Conservation (phyloP, 2,329 filamentous ascomycete genomes). For the Alternaria hordeiaustralica region DNA sequence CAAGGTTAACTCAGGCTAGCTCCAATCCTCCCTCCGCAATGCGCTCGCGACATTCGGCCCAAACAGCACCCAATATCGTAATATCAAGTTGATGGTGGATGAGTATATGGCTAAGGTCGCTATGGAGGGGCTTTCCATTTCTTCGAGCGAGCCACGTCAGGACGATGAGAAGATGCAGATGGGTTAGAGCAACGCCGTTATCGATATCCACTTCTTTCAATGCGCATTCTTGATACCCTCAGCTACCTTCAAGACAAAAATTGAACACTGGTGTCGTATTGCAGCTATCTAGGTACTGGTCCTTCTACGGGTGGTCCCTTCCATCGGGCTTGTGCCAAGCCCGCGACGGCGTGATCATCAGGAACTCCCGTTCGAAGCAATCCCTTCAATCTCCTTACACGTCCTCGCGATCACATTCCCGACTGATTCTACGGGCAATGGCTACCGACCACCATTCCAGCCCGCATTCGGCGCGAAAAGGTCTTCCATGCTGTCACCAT, state of each 20-base stretch:
- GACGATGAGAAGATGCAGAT: not conserved
- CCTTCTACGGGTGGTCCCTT: not conserved
- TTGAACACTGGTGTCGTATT: not conserved
- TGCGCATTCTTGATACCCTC: not conserved
- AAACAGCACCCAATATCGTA: conserved; percentile 36
- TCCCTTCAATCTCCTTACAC: not conserved
- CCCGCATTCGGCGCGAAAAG: conserved; percentile 7
- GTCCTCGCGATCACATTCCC: not conserved
- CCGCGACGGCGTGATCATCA: not conserved
- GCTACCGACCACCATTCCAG: conserved; percentile 12
- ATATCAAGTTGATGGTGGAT: conserved; percentile 41
- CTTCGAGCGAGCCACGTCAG: not conserved
- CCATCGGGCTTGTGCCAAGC: not conserved
- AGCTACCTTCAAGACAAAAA: not conserved
- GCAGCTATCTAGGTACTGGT: not conserved
- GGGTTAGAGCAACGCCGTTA: not conserved
- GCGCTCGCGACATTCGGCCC: conserved; percentile 42
- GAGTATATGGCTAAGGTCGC: conserved; percentile 39
- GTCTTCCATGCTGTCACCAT: conserved; percentile 19
- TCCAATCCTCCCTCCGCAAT: conserved; percentile 46
- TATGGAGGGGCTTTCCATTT: conserved; percentile 23
- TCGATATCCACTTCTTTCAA: not conserved
- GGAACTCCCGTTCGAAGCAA: not conserved
- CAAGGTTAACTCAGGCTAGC: conserved; percentile 29
- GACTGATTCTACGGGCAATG: not conserved